These are phyloP conservation scores for Dittrichia graveolens DNA, from an alignment of 129 eudicot species.

Conservation along the genomic window DNA sequence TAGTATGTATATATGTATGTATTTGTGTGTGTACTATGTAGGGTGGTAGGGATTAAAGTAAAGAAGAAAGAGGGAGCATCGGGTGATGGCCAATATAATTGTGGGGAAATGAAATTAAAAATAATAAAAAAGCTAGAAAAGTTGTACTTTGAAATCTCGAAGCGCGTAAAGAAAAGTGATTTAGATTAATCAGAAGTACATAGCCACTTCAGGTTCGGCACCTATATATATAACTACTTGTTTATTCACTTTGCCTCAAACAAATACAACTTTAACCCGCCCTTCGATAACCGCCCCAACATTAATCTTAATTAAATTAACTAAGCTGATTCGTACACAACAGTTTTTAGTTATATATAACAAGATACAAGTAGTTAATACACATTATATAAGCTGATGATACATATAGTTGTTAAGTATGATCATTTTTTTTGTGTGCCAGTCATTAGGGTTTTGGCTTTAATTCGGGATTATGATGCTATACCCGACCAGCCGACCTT, in stretches of 20 bases:
- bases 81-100: conserved; percentile 8
- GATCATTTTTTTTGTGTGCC: no score
- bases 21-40: no score
- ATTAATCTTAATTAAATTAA: not conserved
- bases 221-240: not conserved
- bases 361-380: no score
- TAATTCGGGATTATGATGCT: not conserved
- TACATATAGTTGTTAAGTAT: no score
- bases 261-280: conserved; percentile 16
- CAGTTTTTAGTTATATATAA: no score
- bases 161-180: conserved; percentile 17
- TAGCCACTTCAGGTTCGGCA: conserved; percentile 30
- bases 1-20: no score
- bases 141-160: conserved; percentile 41
- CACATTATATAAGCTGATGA: no score
- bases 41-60: no score
- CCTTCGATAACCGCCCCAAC: conserved; percentile 10
- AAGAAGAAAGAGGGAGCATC: conserved; percentile 1
- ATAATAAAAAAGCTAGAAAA: conserved; percentile 20
- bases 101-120: conserved; percentile 8
- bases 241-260: conserved; percentile 7
- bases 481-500: not conserved
- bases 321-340: no score
- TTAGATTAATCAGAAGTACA: conserved; percentile 29
- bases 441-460: no score